Conservation (phyloP, 2,329 filamentous ascomycete species). For the Alternaria novae-zelandiae region DNA sequence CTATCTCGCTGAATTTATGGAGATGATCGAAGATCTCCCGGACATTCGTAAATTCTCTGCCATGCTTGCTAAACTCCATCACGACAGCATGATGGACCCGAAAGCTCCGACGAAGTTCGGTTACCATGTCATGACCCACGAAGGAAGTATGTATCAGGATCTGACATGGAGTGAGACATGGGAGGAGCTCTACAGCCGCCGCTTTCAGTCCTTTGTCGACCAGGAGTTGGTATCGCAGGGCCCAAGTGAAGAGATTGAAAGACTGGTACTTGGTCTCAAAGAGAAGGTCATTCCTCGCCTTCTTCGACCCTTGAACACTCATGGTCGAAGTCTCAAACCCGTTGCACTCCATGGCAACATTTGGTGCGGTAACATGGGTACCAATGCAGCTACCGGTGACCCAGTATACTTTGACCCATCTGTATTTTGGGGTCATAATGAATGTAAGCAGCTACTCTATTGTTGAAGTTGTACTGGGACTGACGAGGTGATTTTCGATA, state of each 20-base stretch:
- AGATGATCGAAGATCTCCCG: neutral
- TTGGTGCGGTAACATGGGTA: neutral
- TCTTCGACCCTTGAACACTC: neutral
- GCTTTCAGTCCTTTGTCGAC: neutral
- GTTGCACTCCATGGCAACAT: neutral
- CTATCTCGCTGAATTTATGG: neutral
- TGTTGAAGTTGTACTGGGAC: no score
- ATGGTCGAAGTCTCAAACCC: neutral
- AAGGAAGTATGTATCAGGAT: neutral
- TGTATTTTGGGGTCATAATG: neutral
- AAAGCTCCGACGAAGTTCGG: neutral
- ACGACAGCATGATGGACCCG: neutral
- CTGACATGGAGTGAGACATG: neutral
- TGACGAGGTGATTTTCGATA: no score
- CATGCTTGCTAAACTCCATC: neutral
- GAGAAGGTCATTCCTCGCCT: neutral
- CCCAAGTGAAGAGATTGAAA: neutral
- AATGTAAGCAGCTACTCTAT: neutral
- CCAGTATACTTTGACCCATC: neutral
- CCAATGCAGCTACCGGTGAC: neutral
- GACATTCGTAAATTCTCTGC: neutral
- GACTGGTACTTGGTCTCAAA: neutral
- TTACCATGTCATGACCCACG: neutral
- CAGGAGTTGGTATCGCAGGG: neutral
- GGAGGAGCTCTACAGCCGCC: neutral